phyloP scores from a whole-genome alignment of 2,329 filamentous ascomycete genomes.

The Exophiala dermatitidis region DNA sequence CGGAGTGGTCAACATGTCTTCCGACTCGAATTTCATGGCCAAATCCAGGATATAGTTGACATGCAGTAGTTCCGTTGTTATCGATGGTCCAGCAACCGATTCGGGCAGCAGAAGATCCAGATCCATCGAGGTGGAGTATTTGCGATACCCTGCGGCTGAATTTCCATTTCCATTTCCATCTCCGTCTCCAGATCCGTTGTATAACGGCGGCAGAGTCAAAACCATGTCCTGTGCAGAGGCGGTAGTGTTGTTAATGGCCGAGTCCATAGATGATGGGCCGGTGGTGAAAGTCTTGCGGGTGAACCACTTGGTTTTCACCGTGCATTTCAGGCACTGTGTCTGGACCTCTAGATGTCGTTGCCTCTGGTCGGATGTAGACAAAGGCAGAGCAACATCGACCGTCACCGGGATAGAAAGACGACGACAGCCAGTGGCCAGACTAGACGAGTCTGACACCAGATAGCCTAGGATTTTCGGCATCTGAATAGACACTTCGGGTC shows the following conservation, averaged over 20 bases:
- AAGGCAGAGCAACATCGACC: conserved; percentile 7
- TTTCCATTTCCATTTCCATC: neutral
- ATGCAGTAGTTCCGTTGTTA: conserved; percentile 15
- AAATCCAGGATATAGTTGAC: conserved; percentile 18
- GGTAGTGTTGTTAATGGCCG: conserved; percentile 9
- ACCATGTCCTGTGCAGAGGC: conserved; percentile 15
- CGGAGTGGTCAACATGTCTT: conserved; percentile 1
- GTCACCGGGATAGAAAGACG: conserved; percentile 17
- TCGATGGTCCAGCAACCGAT: conserved; percentile 15
- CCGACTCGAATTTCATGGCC: conserved; percentile 13
- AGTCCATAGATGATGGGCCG: conserved; percentile 5
- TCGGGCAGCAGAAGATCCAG: conserved; percentile 21
- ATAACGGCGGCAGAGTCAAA: conserved; percentile 17
- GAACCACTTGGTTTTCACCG: conserved; percentile 20
- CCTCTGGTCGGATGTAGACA: neutral
- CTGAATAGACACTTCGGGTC: conserved; percentile 12
- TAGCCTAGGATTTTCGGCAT: conserved; percentile 16
- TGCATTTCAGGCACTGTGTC: conserved; percentile 7
- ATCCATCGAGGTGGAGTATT: conserved; percentile 16
- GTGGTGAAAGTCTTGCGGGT: conserved; percentile 16
- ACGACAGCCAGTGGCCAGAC: conserved; percentile 14
- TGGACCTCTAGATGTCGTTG: neutral
- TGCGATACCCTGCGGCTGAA: neutral
- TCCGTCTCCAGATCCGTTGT: neutral
- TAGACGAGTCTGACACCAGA: conserved; percentile 10